Conservation (phyloP, 371 early-diverging fungal species). For the Rhizopus microsporus region DNA sequence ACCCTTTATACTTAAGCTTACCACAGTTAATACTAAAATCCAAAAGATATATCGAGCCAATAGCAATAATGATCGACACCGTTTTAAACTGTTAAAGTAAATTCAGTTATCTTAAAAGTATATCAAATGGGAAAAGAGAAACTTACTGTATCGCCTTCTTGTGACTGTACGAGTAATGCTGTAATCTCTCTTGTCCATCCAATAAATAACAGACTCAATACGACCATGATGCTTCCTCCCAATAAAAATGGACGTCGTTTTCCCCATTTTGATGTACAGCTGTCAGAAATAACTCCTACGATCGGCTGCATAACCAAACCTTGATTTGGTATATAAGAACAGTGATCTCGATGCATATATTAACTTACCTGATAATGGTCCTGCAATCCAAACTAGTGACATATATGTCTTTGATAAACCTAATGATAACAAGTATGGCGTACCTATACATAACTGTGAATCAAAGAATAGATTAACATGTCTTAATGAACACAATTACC, state of each 20-base stretch:
- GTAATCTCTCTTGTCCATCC: conserved; percentile 85
- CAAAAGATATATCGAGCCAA: conserved; percentile 79
- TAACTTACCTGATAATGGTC: conserved; percentile 85
- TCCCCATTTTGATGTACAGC: conserved; percentile 68
- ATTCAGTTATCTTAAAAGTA: background rate
- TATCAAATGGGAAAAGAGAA: background rate
- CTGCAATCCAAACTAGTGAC: conserved; percentile 96
- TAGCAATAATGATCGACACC: conserved; percentile 65
- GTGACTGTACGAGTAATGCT: conserved; percentile 34
- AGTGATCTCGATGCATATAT: background rate
- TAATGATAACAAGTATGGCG: conserved; percentile 87
- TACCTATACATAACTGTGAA: conserved; percentile 54
- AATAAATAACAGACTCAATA: conserved; percentile 66
- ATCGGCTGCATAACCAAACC: conserved; percentile 84
- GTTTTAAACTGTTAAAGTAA: conserved; percentile 37
- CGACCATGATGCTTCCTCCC: conserved; percentile 66
- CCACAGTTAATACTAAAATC: conserved; percentile 93
- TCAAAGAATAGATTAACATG: background rate
- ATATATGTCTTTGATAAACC: conserved; percentile 82
- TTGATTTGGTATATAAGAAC: conserved; percentile 14
- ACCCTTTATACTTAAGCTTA: conserved; percentile 22
- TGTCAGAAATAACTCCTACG: conserved; percentile 78
- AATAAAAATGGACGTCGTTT: conserved; percentile 76
- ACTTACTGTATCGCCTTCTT: conserved; percentile 42
- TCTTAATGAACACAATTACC: conserved; percentile 24